phyloP scores from a whole-genome alignment of 2,329 filamentous ascomycete species.

The Penicillium thymicola region DNA sequence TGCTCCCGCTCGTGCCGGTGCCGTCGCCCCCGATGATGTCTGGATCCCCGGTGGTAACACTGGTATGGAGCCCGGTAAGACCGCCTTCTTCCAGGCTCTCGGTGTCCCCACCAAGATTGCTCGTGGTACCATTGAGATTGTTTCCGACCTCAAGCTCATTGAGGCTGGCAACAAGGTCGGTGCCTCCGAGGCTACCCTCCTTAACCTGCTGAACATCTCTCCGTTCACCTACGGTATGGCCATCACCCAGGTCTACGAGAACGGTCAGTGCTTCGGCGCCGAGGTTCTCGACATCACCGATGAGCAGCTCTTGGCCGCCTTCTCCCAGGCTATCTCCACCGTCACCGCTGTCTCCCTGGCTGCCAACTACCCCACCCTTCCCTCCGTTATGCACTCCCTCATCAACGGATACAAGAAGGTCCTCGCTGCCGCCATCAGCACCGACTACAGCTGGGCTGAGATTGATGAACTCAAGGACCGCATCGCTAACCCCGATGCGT shows the following conservation, averaged over 20 bases:
- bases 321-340: constrained; percentile 77
- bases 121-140: constrained; percentile 99
- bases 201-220: constrained; percentile 99
- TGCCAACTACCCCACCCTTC: constrained; percentile 90
- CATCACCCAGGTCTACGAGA: constrained; percentile 93
- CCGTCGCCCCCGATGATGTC: constrained; percentile 88
- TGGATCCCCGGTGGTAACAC: constrained; percentile 98
- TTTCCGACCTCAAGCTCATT: constrained; percentile 94
- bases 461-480: constrained; percentile 99
- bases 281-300: constrained; percentile 90
- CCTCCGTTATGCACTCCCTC: constrained; percentile 92
- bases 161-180: constrained; percentile 92
- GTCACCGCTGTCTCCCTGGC: constrained; percentile 90
- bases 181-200: constrained; percentile 94
- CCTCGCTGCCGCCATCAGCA: constrained; percentile 76
- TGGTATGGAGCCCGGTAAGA: constrained; percentile 99
- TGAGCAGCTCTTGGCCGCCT: constrained; percentile 82
- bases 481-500: constrained; percentile 97
- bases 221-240: constrained; percentile 99
- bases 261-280: constrained; percentile 87
- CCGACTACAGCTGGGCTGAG: constrained; percentile 89
- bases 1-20: constrained; percentile 96
- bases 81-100: constrained; percentile 99
- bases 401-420: constrained; percentile 99
- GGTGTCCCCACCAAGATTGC: constrained; percentile 99